A percentile compares a stretch with the other conserved stretches of the same genome.
phyloP scores from a whole-genome alignment of 306 rosid species.

The Quercus parvula region DNA sequence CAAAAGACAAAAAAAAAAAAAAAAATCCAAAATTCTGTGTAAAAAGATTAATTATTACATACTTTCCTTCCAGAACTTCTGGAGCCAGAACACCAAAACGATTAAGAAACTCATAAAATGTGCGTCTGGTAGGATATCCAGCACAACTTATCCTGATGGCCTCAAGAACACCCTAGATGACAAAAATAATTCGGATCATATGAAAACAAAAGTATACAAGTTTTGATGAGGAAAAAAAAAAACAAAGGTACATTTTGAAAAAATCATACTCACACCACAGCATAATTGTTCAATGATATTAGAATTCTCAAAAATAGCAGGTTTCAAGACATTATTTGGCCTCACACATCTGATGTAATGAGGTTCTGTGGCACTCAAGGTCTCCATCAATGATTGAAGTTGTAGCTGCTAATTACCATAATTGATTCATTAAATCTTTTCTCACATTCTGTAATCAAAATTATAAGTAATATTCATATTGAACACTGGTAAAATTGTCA shows the following conservation, averaged over 20 bases:
- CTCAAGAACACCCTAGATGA: too few relatives aligned
- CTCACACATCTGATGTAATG: constrained; percentile 98
- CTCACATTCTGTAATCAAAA: background rate
- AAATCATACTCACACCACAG: constrained; percentile 87
- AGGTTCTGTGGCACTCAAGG: constrained; percentile 88
- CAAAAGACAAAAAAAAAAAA: too few relatives aligned
- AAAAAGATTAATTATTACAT: background rate
- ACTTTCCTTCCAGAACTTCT: constrained; percentile 82
- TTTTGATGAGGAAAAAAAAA: background rate
- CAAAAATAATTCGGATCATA: constrained; percentile 20
- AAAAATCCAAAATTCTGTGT: too few relatives aligned
- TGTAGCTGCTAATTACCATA: constrained; percentile 55
- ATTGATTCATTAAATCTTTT: background rate
- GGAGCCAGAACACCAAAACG: constrained; percentile 58
- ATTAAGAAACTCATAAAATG: constrained; percentile 87
- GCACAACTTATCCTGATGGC: too few relatives aligned
- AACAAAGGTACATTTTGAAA: constrained; percentile 4
- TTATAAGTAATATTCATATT: background rate
- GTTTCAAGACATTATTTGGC: constrained; percentile 91
- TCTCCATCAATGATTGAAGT: constrained; percentile 99
- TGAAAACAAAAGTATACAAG: constrained; percentile 1
- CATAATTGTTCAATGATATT: constrained; percentile 92
- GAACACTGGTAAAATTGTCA: too few relatives aligned
- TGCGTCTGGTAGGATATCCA: too few relatives aligned
- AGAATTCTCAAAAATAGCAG: constrained; percentile 83